Base-by-base conservation (phyloP, 805 yeast species). In the Saccharomycopsis lassenensis region DNA sequence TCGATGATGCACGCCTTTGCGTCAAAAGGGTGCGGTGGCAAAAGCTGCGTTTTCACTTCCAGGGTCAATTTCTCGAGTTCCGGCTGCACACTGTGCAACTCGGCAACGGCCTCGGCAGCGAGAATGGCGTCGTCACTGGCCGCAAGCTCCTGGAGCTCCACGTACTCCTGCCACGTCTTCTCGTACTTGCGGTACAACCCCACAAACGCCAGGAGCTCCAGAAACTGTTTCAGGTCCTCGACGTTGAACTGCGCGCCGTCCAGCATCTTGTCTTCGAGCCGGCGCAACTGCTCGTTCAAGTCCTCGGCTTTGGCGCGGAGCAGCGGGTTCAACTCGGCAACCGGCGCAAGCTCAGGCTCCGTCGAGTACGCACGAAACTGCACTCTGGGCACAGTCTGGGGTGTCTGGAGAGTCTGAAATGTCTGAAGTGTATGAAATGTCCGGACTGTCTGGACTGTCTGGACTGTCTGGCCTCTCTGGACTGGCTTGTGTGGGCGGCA, bases 1-100 rank as follows among this genome's bases (percentile, higher is more conserved):
- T 91, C 98, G 14, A 91, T 46, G 2, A 91, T 61, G 31, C 94
- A 78, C 0, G 91, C 74, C 43, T 71, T 74, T 31, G 82, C 91
- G 3, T 77, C 69, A 54, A 80, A 82, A 30, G 74, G 77, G 46
- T 80, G 77, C 2, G 82, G 73, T 2, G 96, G 95, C 16, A 89
- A 57, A 4, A 91, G 60, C 28, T 67, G 64, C 4, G 65, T 50
- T 41, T 77, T 73, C n/a, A 83, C 57, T 22, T 58, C 56, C 2
- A 56, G 52, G 0, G 74, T 61, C 1, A 69, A 51, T 7, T 53
- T 46, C 3, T 55, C 52, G 7, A 83, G 53, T 8, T 55, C 52
- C 1, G 80, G 80, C 2, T 57, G 42, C 1, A 69, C 46, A 1
- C 56, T 49, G 1, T 59, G 61, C 4, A 84, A 48, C 50, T 87